Evolutionary conservation across 495 filamentous ascomycete genomes (phyloP), one percentile per base, ranked within the genome.

Genomic region (Massariosphaeria phaeospora): DNA sequence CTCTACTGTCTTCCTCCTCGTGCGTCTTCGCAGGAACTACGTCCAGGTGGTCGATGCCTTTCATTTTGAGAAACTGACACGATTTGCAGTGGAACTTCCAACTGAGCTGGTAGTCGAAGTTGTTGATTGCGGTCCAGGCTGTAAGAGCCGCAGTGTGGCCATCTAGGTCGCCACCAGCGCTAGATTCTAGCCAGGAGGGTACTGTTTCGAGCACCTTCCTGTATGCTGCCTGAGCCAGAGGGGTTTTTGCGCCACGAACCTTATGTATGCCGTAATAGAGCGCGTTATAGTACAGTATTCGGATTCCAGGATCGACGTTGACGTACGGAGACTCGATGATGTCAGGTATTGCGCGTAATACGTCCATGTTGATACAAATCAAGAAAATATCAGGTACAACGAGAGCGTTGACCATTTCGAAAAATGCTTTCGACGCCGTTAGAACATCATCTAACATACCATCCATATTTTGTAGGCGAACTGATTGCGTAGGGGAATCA

Each of bases 71-170:
- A 12, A 48, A 56, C 8, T 56, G 42, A 23, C 52, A 56, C 9
- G 42, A 23, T 41, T 48, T 48, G 35, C 29, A 29, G 29, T 56
- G 52, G 17, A 56, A 56, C 24, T 35, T 56, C 52, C 52, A 56
- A 11, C 31, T 27, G 1, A 56, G 52, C 25, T 48, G 52, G 25
- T 56, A 56, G 34, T 56, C 52, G 34, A 56, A 56, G 26, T 56
- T 56, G 15, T 18, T 20, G 35, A 56, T 31, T 9, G 52, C 23
- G 1, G 52, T 48, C 42, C 44, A 56, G 4, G 30, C 35, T 4
- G 13, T 38, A 12, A 56, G 33, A 8, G 34, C 20, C 3, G 52
- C 52, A 20, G 43, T 41, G n/a, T 25, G 25, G 13, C 18, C 36
- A 25, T 56, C 52, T 34, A 56, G 15, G 11, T 46, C 41, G 2